phyloP scores from a whole-genome alignment of 495 filamentous ascomycete genomes.

The Lepidopterella palustris region DNA sequence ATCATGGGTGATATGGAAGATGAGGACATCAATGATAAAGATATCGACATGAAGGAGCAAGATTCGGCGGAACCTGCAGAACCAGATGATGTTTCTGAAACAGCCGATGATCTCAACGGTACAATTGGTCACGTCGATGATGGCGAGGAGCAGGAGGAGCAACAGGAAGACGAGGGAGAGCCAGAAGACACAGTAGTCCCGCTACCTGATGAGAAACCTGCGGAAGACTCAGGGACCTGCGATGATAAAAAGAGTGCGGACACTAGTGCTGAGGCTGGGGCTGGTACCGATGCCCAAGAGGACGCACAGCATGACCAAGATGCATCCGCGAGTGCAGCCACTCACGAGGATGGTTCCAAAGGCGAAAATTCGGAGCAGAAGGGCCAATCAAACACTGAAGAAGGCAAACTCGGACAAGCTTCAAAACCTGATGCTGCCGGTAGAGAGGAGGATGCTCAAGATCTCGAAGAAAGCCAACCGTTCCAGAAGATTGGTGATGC shows the following conservation, averaged over 20 bases:
- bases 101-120: conserved; percentile 8
- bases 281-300: conserved; percentile 23
- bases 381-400: conserved; percentile 19
- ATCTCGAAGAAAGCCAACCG: conserved; percentile 43
- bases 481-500: conserved; percentile 92
- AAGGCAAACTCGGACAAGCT: conserved; percentile 24
- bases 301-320: conserved; percentile 23
- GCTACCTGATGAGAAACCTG: conserved; percentile 13
- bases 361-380: conserved; percentile 25
- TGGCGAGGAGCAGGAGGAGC: conserved; percentile 37
- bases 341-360: conserved; percentile 23
- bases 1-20: conserved; percentile 48
- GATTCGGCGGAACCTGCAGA: conserved; percentile 65
- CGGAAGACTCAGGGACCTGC: background rate
- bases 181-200: conserved; percentile 32
- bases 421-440: conserved; percentile 14
- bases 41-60: conserved; percentile 7
- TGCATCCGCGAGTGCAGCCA: conserved; percentile 21
- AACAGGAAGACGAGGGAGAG: conserved; percentile 33
- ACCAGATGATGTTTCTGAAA: conserved; percentile 35
- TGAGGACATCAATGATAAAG: conserved; percentile 31
- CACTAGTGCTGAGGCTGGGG: conserved; percentile 21
- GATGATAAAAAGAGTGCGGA: conserved; percentile 13
- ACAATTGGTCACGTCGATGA: conserved; percentile 40
- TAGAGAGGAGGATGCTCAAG: conserved; percentile 26